Percentiles rank a stretch among this genome's conserved stretches.
phyloP scores from a whole-genome alignment of 2,329 filamentous ascomycete species.

The Pyricularia sp. region DNA sequence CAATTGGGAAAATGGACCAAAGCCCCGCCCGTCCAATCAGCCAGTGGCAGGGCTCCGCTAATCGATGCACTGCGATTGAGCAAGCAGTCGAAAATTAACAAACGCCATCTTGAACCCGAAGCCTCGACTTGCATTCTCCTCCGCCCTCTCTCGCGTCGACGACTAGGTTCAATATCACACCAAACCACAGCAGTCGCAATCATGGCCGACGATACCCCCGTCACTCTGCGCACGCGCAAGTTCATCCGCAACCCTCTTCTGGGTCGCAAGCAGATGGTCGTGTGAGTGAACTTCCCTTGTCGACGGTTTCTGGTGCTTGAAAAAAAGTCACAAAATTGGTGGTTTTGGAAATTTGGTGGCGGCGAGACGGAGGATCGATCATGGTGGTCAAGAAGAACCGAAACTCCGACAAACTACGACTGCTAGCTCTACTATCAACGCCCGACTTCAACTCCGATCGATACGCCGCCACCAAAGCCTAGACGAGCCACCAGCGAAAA shows the following conservation, averaged over 20 bases:
- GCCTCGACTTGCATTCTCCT: neutral
- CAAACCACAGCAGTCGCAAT: constrained; percentile 29
- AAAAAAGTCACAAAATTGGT: neutral
- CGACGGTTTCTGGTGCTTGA: neutral
- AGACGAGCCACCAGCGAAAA: neutral
- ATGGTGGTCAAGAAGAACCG: neutral
- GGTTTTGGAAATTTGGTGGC: neutral
- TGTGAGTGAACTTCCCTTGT: constrained; percentile 59
- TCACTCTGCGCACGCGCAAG: constrained; percentile 95
- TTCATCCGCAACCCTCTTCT: constrained; percentile 99
- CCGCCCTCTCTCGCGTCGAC: neutral
- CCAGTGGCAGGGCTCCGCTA: neutral
- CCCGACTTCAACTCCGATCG: neutral
- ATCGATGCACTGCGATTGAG: neutral
- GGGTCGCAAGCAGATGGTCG: constrained; percentile 98
- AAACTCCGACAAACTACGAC: neutral
- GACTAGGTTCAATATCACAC: constrained; percentile 7
- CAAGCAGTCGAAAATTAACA: neutral
- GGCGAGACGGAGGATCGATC: neutral
- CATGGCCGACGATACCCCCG: constrained; percentile 81
- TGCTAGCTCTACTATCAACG: neutral
- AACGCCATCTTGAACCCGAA: neutral
- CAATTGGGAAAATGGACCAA: neutral
- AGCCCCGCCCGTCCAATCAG: neutral
- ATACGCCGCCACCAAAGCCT: neutral